Conservation (phyloP, 345 rosid species). For the Arabidopsis arenosa region DNA sequence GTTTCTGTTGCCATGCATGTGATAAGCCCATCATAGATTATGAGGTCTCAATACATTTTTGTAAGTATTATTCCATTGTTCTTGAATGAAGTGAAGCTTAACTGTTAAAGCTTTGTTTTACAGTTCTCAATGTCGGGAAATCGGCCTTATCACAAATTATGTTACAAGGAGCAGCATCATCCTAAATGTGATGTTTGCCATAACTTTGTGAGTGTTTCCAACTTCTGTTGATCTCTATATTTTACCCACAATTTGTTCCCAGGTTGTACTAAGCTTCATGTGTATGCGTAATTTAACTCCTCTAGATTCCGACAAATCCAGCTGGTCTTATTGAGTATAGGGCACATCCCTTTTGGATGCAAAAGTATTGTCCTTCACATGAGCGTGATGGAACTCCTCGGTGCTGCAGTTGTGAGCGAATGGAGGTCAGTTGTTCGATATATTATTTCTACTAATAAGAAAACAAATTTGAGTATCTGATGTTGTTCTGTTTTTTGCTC, state of each 20-base stretch:
- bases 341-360: slow-evolving; percentile 85
- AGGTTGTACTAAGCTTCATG: slow-evolving; percentile 9
- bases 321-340: slow-evolving; percentile 74
- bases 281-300: not conserved
- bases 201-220: slow-evolving; percentile 73
- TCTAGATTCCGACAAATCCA: slow-evolving; percentile 75
- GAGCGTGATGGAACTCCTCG: slow-evolving; percentile 82
- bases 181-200: slow-evolving; percentile 95
- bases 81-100: slow-evolving; percentile 21
- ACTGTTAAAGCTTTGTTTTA: slow-evolving; percentile 32
- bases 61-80: slow-evolving; percentile 3
- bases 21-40: slow-evolving; percentile 70
- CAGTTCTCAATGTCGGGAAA: slow-evolving; percentile 75
- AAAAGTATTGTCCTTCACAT: slow-evolving; percentile 93
- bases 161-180: slow-evolving; percentile 80
- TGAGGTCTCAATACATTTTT: slow-evolving; percentile 58
- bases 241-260: not conserved
- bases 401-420: slow-evolving; percentile 82
- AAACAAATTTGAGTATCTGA: not conserved
- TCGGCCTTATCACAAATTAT: slow-evolving; percentile 81
- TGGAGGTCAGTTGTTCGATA: slow-evolving; percentile 68
- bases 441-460: not conserved
- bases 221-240: slow-evolving; percentile 1
- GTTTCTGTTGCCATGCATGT: slow-evolving; percentile 80
- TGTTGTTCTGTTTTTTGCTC: slow-evolving; percentile 27